phyloP scores from a whole-genome alignment of 2,329 filamentous ascomycete species.

The Alternaria sp. region DNA sequence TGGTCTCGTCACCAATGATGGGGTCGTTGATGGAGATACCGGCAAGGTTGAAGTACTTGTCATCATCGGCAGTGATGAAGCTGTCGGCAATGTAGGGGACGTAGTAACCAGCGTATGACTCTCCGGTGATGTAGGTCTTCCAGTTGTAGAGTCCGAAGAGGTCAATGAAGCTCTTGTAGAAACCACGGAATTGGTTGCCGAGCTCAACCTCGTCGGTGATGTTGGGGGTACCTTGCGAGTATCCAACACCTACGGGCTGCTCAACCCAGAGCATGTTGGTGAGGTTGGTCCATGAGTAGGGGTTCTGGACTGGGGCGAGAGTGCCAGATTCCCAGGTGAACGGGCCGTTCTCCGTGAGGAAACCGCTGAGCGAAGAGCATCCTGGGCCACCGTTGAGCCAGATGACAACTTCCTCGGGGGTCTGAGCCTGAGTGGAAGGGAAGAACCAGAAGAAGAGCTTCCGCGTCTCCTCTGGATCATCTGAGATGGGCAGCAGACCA shows the following conservation, averaged over 20 bases:
- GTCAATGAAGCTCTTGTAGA: constrained; percentile 63
- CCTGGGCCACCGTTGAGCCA: constrained; percentile 55
- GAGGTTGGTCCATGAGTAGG: constrained; percentile 69
- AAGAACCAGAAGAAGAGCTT: constrained; percentile 72
- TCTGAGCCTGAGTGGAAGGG: constrained; percentile 59
- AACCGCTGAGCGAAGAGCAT: constrained; percentile 66
- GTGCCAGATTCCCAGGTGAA: constrained; percentile 67
- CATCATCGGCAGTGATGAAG: constrained; percentile 61
- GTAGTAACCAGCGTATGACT: constrained; percentile 63
- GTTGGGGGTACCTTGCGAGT: constrained; percentile 51
- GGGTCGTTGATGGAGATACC: constrained; percentile 60
- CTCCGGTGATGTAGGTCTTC: constrained; percentile 63
- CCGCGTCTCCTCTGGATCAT: constrained; percentile 56
- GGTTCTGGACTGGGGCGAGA: constrained; percentile 67
- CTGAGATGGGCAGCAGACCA: constrained; percentile 66
- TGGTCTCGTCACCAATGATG: constrained; percentile 51
- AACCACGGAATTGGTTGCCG: constrained; percentile 56
- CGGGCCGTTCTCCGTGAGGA: constrained; percentile 79
- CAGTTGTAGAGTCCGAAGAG: constrained; percentile 61
- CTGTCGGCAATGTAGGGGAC: constrained; percentile 64
- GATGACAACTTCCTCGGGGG: constrained; percentile 66
- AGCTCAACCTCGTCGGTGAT: constrained; percentile 58
- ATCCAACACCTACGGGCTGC: constrained; percentile 58
- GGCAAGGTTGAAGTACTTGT: constrained; percentile 58
- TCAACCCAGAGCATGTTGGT: constrained; percentile 55